Conservation (phyloP, 2,329 filamentous ascomycete species). For the Periconia sp. region DNA sequence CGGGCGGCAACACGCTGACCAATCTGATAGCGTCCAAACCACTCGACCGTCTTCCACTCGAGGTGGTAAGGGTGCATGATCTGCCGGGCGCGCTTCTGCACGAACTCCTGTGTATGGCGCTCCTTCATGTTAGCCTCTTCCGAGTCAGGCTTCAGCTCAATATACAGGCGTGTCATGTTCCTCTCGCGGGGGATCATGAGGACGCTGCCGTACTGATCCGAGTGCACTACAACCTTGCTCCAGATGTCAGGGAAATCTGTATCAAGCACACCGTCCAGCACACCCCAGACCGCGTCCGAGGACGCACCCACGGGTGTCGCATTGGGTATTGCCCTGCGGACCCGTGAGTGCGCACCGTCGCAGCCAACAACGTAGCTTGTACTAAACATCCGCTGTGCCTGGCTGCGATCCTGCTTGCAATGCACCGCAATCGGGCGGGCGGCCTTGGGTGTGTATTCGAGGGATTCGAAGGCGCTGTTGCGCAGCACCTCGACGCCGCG, state of each 20-base stretch:
- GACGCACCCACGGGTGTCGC: constrained; percentile 56
- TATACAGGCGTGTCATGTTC: constrained; percentile 71
- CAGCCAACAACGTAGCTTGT: constrained; percentile 73
- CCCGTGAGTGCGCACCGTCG: constrained; percentile 74
- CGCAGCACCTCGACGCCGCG: constrained; percentile 68
- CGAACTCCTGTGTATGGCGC: constrained; percentile 65
- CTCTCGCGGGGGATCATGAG: constrained; percentile 76
- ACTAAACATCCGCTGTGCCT: constrained; percentile 53
- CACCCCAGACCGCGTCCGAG: constrained; percentile 70
- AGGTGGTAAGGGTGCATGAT: constrained; percentile 55
- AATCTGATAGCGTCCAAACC: constrained; percentile 60
- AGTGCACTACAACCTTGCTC: constrained; percentile 74
- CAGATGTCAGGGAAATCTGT: constrained; percentile 78
- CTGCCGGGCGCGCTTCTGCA: constrained; percentile 67
- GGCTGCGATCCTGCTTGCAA: constrained; percentile 47
- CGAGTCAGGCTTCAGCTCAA: constrained; percentile 51
- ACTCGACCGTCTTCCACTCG: constrained; percentile 54
- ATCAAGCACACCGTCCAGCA: constrained; percentile 72
- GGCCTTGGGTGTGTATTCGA: constrained; percentile 47
- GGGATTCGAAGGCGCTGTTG: constrained; percentile 66
- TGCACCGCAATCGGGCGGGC: constrained; percentile 49
- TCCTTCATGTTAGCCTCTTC: constrained; percentile 38
- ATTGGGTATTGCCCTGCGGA: constrained; percentile 65
- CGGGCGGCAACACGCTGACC: constrained; percentile 55
- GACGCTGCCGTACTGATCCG: constrained; percentile 70